Conservation (phyloP, 192 early-diverging fungal genomes). For the Haplosporangium gracile region DNA sequence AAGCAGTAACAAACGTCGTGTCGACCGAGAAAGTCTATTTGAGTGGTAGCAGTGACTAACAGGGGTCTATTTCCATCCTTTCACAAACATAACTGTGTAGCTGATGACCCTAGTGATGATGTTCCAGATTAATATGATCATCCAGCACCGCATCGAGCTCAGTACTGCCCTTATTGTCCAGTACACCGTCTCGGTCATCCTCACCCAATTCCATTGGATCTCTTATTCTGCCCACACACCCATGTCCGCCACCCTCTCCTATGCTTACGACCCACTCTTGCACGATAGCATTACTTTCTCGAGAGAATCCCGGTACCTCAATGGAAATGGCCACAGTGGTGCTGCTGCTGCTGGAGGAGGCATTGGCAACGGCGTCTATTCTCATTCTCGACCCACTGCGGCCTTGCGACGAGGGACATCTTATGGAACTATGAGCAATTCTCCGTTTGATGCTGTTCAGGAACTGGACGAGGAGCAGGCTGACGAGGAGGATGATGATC, state of each 20-base stretch:
- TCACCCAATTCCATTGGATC: conserved; percentile 54
- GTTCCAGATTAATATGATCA: conserved; percentile 45
- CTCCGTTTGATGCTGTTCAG: conserved; percentile 39
- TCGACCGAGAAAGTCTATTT: no score
- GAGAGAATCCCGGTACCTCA: conserved; percentile 41
- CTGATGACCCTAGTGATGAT: conserved; percentile 33
- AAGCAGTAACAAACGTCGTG: not conserved
- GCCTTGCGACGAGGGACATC: conserved; percentile 27
- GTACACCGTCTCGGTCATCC: conserved; percentile 24
- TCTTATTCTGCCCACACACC: conserved; percentile 48
- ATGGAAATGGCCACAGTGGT: no score
- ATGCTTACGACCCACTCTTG: conserved; percentile 44
- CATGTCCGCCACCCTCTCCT: conserved; percentile 47
- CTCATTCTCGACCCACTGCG: not conserved
- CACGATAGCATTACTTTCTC: conserved; percentile 48
- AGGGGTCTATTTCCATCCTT: not conserved
- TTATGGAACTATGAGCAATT: conserved; percentile 42
- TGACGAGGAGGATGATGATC: conserved; percentile 30
- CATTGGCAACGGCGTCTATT: not conserved
- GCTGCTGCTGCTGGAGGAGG: not conserved
- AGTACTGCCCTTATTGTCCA: conserved; percentile 12
- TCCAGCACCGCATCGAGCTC: conserved; percentile 34
- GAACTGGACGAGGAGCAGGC: conserved; percentile 37
- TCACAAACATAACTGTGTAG: conserved; percentile 10
- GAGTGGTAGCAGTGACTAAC: not conserved